Conservation (phyloP, 495 filamentous ascomycete genomes). For the Friedmanniomyces simplex region DNA sequence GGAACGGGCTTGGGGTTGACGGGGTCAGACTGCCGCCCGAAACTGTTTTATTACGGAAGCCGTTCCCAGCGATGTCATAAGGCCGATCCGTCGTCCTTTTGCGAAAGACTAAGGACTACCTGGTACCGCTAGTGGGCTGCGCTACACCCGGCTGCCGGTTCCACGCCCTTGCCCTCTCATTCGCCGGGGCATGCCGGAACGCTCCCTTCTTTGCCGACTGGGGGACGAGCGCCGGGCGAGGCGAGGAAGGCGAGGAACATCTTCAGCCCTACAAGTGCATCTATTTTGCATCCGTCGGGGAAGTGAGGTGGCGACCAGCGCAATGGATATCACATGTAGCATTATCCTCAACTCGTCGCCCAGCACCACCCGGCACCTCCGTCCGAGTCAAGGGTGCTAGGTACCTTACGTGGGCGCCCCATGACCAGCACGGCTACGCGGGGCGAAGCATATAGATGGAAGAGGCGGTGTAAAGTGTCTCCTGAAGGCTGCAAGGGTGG, state of each 20-base stretch:
- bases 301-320: too few species aligned
- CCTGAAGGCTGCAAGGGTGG: conserved; percentile 2
- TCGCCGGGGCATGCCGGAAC: background rate
- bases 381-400: background rate
- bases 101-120: background rate
- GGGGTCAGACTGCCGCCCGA: conserved; percentile 10
- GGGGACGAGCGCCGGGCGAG: background rate
- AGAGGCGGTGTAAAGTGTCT: conserved; percentile 2
- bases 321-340: too few species aligned
- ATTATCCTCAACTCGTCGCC: too few species aligned
- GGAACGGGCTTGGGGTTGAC: background rate
- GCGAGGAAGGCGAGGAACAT: background rate
- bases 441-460: too few species aligned
- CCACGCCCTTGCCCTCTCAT: background rate
- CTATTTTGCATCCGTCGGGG: too few species aligned
- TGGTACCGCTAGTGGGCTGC: background rate
- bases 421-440: background rate
- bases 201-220: background rate
- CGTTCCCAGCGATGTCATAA: conserved; percentile 14
- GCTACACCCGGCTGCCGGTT: background rate
- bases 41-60: background rate
- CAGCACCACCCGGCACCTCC: too few species aligned
- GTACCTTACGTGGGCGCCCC: too few species aligned
- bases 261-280: background rate
- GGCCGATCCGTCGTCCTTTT: conserved; percentile 6